Evolutionary conservation across 1,284 basidiomycete genomes (phyloP).

Genomic region (Cryptococcus sp.): DNA sequence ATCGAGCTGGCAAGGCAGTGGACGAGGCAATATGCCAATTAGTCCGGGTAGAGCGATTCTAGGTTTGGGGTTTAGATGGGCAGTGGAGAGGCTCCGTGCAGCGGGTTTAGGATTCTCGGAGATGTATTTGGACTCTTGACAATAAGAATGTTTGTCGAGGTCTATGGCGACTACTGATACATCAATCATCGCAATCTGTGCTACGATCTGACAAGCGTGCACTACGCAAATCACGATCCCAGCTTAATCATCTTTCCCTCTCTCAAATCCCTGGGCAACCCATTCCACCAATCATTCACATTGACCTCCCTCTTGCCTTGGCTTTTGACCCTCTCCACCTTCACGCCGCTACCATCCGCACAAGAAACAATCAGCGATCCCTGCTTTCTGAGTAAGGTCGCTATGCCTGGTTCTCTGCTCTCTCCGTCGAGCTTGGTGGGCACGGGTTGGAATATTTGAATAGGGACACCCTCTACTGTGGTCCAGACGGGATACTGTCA

Average conservation of each 20-base stretch:
- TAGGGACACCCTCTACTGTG: constrained; percentile 5
- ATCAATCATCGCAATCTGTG: no score
- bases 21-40: constrained; percentile 74
- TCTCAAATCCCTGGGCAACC: constrained; percentile 35
- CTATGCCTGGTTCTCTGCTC: constrained; percentile 19
- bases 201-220: no score
- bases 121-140: no score
- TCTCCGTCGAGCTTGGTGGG: no score
- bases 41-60: background rate
- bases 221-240: no score
- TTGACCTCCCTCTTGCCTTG: constrained; percentile 54
- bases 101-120: no score
- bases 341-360: constrained; percentile 53
- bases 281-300: constrained; percentile 61
- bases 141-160: no score
- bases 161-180: no score
- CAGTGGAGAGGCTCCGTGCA: background rate
- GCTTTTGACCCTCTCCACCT: constrained; percentile 57
- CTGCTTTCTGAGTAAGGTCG: constrained; percentile 7
- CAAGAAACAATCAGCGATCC: constrained; percentile 13
- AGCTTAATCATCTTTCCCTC: constrained; percentile 2
- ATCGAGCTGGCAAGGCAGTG: constrained; percentile 85
- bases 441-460: constrained; percentile 14
- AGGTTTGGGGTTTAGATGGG: background rate
- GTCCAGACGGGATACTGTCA: constrained; percentile 40